Evolutionary conservation across 177 flowering plant genomes (phyloP), one percentile per base, ranked within the genome.

Genomic region (Vitis hybrid): DNA sequence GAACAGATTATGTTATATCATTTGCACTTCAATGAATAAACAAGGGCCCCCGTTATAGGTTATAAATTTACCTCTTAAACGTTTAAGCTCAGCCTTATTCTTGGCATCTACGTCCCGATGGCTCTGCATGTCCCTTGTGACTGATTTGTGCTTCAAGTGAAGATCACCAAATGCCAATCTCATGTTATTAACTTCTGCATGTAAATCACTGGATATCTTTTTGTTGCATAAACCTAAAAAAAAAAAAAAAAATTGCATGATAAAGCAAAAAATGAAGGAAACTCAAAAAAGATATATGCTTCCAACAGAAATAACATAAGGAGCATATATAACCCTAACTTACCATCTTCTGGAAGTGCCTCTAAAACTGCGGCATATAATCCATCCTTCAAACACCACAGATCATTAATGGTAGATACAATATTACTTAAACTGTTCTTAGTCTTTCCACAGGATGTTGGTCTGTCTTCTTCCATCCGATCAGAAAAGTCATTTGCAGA

Each of bases 81-180:
- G 78, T 76, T 77, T 82, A 63, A 87, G 73, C 74, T 84, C 88
- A 61, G 89, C 86, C 81, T 91, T 93, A 71, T 85, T 83, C 76
- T 83, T 90, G 26, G 90, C 90, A 80, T 89, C 82, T 50, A 55
- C 72, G 69, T 85, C 96, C 67, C 76, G 78, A 71, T 71, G 80
- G 34, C 26, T 79, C 74, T 81, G 89, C 66, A 93, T 60, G 68
- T 90, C 90, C 70, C 70, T 74, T 18, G 85, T 77, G 59, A 89
- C 56, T 22, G 80, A 74, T 72, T 69, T 85, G 67, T 90, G 92
- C 82, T 84, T 89, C 82, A 91, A 71, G 77, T 86, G 93, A 73
- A 93, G 85, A 79, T 90, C 88, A 68, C 74, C 74, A 2, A 89
- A 71, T 39, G 68, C 75, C 68, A 67, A 72, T 68, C 92, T 83